Evolutionary conservation across 1,284 basidiomycete genomes (phyloP).

Genomic region (Apiotrichum gamsii): DNA sequence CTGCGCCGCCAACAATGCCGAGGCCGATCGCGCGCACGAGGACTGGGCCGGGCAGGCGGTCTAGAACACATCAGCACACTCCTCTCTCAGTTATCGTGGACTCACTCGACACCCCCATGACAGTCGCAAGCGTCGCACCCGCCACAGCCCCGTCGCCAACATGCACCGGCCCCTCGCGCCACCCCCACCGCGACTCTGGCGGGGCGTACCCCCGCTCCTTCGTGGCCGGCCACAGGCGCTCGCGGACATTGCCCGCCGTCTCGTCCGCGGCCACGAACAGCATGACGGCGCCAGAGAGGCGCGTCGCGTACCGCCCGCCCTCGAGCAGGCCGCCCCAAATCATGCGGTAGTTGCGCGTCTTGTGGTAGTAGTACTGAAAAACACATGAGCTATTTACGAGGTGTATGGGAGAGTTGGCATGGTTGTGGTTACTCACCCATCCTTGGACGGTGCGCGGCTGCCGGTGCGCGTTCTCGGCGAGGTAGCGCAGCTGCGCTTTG

Average conservation of each 20-base stretch:
- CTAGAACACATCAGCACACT: no score
- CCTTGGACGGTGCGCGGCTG: constrained; percentile 45
- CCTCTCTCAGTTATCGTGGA: no score
- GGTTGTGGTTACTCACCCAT: constrained; percentile 42
- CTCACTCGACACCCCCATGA: constrained; percentile 36
- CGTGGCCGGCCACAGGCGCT: constrained; percentile 14
- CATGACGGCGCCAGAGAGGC: constrained; percentile 32
- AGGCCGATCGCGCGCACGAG: constrained; percentile 33
- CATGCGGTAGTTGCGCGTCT: constrained; percentile 46
- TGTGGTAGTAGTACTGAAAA: constrained; percentile 46
- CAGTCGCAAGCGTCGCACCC: constrained; percentile 30
- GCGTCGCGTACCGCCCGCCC: constrained; percentile 34
- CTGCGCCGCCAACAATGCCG: constrained; percentile 31
- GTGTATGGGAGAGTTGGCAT: not conserved
- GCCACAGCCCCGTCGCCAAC: constrained; percentile 41
- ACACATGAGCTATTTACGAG: not conserved
- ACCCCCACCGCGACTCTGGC: constrained; percentile 21
- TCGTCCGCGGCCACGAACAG: constrained; percentile 39
- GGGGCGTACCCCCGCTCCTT: not conserved
- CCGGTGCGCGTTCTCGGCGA: constrained; percentile 47
- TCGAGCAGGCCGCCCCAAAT: constrained; percentile 30
- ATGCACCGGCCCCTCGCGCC: constrained; percentile 29
- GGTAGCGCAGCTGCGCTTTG: constrained; percentile 38
- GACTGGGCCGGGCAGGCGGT: constrained; percentile 37
- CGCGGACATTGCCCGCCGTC: constrained; percentile 30